Evolutionary conservation across 345 rosid genomes (phyloP).

Genomic region (Arabis alpina): DNA sequence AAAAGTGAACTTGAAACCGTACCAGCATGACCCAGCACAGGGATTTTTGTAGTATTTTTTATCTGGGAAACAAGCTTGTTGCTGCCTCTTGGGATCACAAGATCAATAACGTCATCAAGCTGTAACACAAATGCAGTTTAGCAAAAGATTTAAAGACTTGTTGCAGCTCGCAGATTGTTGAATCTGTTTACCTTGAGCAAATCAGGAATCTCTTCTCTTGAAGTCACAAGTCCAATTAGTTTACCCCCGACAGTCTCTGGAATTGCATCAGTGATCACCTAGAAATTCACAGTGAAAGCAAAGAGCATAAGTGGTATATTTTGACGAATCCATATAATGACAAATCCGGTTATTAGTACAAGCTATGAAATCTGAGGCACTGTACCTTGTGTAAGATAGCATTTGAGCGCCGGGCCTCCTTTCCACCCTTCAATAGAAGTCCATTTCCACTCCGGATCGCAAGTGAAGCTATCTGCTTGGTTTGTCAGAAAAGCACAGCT

Average conservation of each 20-base stretch:
- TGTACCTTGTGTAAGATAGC: constrained; percentile 91
- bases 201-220: constrained; percentile 97
- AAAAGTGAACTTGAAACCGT: constrained; percentile 10
- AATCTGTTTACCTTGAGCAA: constrained; percentile 72
- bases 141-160: constrained; percentile 11
- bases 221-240: constrained; percentile 91
- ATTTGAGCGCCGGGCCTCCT: constrained; percentile 92
- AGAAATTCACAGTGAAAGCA: constrained; percentile 25
- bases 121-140: constrained; percentile 46
- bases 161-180: constrained; percentile 23
- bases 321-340: constrained; percentile 22
- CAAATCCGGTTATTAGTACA: constrained; percentile 7
- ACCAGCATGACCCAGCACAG: constrained; percentile 98
- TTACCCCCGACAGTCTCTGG: constrained; percentile 76
- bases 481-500: constrained; percentile 28
- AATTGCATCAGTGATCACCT: constrained; percentile 92
- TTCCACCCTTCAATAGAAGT: constrained; percentile 93
- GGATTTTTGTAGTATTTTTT: constrained; percentile 90
- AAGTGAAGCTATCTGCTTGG: constrained; percentile 87
- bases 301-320: constrained; percentile 3
- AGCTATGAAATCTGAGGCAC: constrained; percentile 5
- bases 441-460: constrained; percentile 98
- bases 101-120: constrained; percentile 99
- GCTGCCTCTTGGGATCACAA: constrained; percentile 99
- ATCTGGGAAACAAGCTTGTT: constrained; percentile 90